A percentile compares a stretch with the other conserved stretches of the same genome.
Conservation (phyloP, 139 green algal species). For the Ulvella scutata region DNA sequence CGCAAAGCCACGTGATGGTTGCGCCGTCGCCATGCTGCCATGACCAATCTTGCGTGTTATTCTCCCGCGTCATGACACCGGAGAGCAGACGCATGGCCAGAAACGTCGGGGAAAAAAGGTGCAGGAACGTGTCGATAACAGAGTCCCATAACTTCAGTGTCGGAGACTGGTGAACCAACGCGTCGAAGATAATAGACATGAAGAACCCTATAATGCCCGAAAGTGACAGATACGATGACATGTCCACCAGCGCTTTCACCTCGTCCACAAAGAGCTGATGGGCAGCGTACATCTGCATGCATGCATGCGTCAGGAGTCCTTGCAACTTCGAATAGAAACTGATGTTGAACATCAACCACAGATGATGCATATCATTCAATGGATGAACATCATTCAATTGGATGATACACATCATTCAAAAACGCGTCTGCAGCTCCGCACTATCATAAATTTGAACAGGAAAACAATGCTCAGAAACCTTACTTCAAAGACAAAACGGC, state of each 20-base stretch:
- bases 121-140: neutral
- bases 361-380: no score
- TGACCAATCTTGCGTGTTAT: neutral
- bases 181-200: neutral
- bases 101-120: neutral
- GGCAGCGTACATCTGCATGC: neutral
- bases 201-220: neutral
- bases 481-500: no score
- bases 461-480: no score
- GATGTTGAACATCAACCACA: no score
- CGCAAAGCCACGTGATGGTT: neutral
- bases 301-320: neutral
- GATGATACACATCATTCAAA: no score
- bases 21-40: neutral
- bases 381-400: no score
- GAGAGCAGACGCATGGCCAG: slow-evolving; percentile 1
- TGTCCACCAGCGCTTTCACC: neutral
- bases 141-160: neutral
- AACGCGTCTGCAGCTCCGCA: no score
- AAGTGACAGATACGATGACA: neutral
- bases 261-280: neutral
- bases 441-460: no score
- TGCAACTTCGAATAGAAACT: no score
- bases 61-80: neutral
- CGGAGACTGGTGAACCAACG: neutral